A percentile compares a stretch with the other conserved stretches of the same genome.
Conservation (phyloP, 495 filamentous ascomycete genomes). For the Podospora tetraspora region DNA sequence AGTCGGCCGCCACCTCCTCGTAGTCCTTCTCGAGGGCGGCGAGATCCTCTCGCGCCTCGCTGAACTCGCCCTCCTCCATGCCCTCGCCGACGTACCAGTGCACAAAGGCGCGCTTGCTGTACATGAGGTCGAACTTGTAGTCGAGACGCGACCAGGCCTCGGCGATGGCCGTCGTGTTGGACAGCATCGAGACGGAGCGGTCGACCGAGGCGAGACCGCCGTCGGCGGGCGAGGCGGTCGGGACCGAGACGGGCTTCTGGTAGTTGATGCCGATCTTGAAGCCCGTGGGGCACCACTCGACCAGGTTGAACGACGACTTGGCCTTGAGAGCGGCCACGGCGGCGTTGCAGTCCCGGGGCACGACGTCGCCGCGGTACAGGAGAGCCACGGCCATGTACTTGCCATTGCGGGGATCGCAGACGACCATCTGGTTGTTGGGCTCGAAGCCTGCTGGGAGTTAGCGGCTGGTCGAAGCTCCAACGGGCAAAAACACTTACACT, state of each 20-base stretch:
- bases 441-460: conserved; percentile 58
- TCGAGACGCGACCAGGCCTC: conserved; percentile 87
- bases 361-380: conserved; percentile 84
- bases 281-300: conserved; percentile 94
- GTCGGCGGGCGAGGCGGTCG: conserved; percentile 49
- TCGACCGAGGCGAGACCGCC: conserved; percentile 78
- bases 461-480: neutral
- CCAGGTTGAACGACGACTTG: conserved; percentile 82
- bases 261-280: conserved; percentile 96
- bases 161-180: conserved; percentile 86
- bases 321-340: conserved; percentile 80
- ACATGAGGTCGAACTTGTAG: conserved; percentile 96
- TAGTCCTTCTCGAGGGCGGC: conserved; percentile 89
- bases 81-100: conserved; percentile 96
- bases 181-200: conserved; percentile 83
- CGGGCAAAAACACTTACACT: conserved; percentile 54
- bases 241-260: conserved; percentile 78
- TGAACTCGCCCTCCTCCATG: conserved; percentile 95
- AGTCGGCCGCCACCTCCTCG: conserved; percentile 81
- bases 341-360: conserved; percentile 75
- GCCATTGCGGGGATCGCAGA: conserved; percentile 84
- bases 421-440: conserved; percentile 95
- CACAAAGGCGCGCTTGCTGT: conserved; percentile 90
- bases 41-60: conserved; percentile 83
- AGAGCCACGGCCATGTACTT: conserved; percentile 94